phyloP scores from a whole-genome alignment of 2,329 filamentous ascomycete genomes.

The Fusarium brevicatenulatum region DNA sequence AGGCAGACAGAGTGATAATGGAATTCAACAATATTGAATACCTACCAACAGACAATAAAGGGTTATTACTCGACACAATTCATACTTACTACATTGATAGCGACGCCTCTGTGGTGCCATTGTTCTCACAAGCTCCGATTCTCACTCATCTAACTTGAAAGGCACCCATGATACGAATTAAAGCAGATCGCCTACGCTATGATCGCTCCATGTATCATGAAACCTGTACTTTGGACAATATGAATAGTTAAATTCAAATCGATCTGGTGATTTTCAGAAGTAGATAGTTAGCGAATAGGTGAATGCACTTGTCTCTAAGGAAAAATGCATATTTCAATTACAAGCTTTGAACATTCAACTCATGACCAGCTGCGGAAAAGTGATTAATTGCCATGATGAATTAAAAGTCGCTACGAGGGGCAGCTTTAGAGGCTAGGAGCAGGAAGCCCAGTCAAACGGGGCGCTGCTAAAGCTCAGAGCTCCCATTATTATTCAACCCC shows the following conservation, averaged over 20 bases:
- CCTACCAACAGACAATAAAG: not conserved
- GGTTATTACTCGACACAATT: not conserved
- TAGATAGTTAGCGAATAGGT: not conserved
- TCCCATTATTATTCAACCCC: constrained; percentile 38
- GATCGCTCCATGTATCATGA: constrained; percentile 24
- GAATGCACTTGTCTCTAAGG: no score
- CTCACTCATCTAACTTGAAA: not conserved
- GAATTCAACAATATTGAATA: constrained; percentile 1
- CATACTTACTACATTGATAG: no score
- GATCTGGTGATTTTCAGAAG: not conserved
- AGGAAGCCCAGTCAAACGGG: constrained; percentile 27
- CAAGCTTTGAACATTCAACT: not conserved
- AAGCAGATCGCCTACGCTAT: constrained; percentile 18
- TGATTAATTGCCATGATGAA: constrained; percentile 22
- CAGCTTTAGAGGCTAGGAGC: constrained; percentile 19
- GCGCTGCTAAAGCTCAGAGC: constrained; percentile 36
- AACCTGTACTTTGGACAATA: constrained; percentile 13
- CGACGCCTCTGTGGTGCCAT: not conserved
- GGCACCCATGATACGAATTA: not conserved
- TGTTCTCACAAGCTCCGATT: not conserved
- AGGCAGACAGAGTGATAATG: constrained; percentile 40
- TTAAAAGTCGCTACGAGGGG: constrained; percentile 25
- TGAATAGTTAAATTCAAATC: not conserved
- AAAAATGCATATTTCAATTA: accelerated
- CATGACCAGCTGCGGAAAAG: not conserved